Base-by-base conservation (phyloP, 148 eudicot genomes). In the Rhododendron henanense region DNA sequence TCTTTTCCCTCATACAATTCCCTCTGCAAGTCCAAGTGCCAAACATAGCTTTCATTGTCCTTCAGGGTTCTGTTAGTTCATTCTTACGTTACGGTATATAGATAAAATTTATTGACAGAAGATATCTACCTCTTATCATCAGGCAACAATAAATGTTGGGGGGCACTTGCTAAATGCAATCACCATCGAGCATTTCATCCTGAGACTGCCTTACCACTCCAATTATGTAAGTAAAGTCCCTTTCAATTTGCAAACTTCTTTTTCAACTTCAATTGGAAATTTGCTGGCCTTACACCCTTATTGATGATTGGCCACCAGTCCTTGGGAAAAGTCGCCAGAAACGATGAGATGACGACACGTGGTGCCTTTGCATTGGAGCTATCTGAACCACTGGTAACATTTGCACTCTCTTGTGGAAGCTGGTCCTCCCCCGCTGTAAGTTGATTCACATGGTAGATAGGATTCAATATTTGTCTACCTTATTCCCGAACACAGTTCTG, bases 381-480 rank as follows among this genome's bases (percentile, higher is more conserved):
- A 85, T 90, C 95, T 47, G 99, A 96, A 83, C 99, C 99, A 14
- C 79, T 94, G 88, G 93, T 96, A n/a, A 92, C 99, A 83, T 96
- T 96, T 87, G 98, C 98, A 75, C 91, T 96, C 44, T 93, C 95
- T 83, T 95, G 98, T 77, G 99, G 99, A 79, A 96, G 98, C 74
- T 95, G 98, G 93, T 96, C 97, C 45, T 95, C 97, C 35, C 99
- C 98, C 50, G 95, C 95, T 87, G 99, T 97, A 87, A 95, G 98
- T 89, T 81, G 16, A 23, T 51, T 50, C 10, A 6, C 71, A 39
- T 35, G 79, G 79, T 75, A 23, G 48, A 41, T 23, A 81, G 35
- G 75, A 74, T 35, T 87, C 41, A 76, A 48, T 61, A 35, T 2
- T 51, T 0, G 5, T 48, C 63, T 81, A 55, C 21, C 44, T 13